These are phyloP conservation scores for Neurospora sp. DNA, from an alignment of 495 filamentous ascomycete species.

Conservation along the genomic window DNA sequence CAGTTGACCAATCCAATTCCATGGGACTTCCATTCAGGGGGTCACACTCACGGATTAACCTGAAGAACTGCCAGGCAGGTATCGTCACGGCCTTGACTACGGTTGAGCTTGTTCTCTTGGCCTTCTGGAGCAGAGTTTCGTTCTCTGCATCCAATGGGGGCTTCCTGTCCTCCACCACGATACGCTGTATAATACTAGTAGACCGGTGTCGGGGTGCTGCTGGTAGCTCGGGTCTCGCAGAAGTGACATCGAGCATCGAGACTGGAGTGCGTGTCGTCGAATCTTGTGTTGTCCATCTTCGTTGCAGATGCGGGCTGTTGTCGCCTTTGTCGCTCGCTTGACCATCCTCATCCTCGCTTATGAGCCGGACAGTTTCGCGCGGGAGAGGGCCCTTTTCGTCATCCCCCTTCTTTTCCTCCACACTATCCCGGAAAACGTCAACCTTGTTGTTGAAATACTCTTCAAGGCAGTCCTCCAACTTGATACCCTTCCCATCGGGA, in stretches of 20 bases:
- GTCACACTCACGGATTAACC: conserved; percentile 59
- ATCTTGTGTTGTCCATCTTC: conserved; percentile 26
- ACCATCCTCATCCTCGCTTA: conserved; percentile 23
- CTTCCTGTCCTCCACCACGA: conserved; percentile 30
- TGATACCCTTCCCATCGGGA: conserved; percentile 53
- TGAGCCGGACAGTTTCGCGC: conserved; percentile 25
- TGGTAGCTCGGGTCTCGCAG: conserved; percentile 12
- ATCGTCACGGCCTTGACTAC: conserved; percentile 81
- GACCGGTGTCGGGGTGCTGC: conserved; percentile 28
- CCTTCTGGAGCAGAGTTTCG: conserved; percentile 26
- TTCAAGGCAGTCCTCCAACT: conserved; percentile 83
- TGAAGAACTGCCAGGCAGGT: conserved; percentile 97
- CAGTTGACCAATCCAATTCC: conserved; percentile 30
- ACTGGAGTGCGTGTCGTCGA: conserved; percentile 12
- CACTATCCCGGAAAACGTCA: conserved; percentile 68
- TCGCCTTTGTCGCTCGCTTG: conserved; percentile 5
- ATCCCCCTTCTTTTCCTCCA: conserved; percentile 42
- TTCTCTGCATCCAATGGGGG: conserved; percentile 27
- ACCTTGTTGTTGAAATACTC: conserved; percentile 91
- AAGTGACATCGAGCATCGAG: conserved; percentile 4
- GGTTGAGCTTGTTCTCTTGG: conserved; percentile 33
- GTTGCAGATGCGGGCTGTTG: conserved; percentile 5
- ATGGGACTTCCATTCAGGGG: neutral
- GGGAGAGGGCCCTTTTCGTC: conserved; percentile 4
- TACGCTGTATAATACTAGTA: conserved; percentile 40